A percentile compares a stretch with the other conserved stretches of the same genome.
phyloP scores from a whole-genome alignment of 2,329 filamentous ascomycete genomes.

The Pezicula rhizophila region DNA sequence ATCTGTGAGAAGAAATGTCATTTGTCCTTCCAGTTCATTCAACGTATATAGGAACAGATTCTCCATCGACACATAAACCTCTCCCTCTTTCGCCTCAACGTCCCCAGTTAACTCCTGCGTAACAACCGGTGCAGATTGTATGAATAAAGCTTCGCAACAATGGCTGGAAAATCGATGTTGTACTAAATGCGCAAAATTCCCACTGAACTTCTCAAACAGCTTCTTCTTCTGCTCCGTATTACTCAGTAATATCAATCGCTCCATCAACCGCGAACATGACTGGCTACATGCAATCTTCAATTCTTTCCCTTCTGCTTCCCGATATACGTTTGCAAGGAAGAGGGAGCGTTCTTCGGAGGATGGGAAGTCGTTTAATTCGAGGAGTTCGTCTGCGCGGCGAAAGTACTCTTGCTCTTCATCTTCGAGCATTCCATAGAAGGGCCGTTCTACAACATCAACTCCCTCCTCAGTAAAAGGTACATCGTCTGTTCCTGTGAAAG shows the following conservation, averaged over 20 bases:
- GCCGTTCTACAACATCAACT: constrained; percentile 17
- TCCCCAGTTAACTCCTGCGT: constrained; percentile 60
- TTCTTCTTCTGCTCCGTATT: constrained; percentile 75
- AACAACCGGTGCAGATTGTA: constrained; percentile 73
- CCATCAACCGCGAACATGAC: constrained; percentile 88
- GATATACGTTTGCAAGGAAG: constrained; percentile 77
- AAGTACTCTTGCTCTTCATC: constrained; percentile 96
- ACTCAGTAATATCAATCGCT: constrained; percentile 80
- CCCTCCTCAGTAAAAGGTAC: constrained; percentile 11
- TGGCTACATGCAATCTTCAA: constrained; percentile 94
- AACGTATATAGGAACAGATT: constrained; percentile 76
- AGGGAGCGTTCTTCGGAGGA: constrained; percentile 64
- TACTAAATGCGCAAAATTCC: constrained; percentile 82
- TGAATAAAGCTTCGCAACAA: constrained; percentile 90
- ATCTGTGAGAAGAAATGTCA: constrained; percentile 75
- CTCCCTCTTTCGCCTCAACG: constrained; percentile 38
- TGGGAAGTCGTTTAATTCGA: constrained; percentile 84
- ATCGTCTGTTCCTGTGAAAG: constrained; percentile 16
- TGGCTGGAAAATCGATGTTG: constrained; percentile 96
- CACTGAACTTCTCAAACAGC: constrained; percentile 77
- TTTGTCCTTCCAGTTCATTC: constrained; percentile 79
- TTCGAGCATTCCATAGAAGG: constrained; percentile 87
- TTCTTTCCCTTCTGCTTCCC: constrained; percentile 85
- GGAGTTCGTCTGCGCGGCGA: constrained; percentile 77
- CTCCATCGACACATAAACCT: constrained; percentile 64